Percentiles rank a stretch among this genome's conserved stretches.
phyloP scores from a whole-genome alignment of 768 basidiomycete species.

The Cystobasidium ongulense region DNA sequence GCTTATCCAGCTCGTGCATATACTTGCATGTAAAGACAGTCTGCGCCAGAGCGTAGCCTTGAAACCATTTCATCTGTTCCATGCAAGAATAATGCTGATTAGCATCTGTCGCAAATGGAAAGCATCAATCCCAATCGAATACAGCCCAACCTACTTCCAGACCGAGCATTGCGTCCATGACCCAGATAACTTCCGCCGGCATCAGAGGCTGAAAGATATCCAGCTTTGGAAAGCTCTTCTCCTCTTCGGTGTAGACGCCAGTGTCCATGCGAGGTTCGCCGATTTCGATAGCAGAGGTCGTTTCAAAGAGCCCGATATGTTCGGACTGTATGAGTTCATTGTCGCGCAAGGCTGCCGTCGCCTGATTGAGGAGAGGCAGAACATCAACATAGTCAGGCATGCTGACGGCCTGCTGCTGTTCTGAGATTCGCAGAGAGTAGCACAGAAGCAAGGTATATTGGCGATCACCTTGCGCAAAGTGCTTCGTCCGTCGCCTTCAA shows the following conservation, averaged over 20 bases:
- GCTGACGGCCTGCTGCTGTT: background rate
- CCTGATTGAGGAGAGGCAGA: conserved; percentile 4
- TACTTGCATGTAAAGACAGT: conserved; percentile 14
- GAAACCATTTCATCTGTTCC: conserved; percentile 8
- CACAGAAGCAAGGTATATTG: background rate
- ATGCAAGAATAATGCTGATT: background rate
- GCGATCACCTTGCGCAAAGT: too few relatives aligned
- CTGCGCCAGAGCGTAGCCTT: conserved; percentile 14
- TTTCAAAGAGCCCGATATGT: background rate
- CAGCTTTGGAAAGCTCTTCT: background rate
- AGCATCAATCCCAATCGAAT: background rate
- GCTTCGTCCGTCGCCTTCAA: too few relatives aligned
- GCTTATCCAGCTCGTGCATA: background rate
- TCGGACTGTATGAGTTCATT: conserved; percentile 25
- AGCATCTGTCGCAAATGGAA: background rate
- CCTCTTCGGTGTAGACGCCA: background rate
- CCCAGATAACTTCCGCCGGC: conserved; percentile 15
- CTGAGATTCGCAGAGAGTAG: background rate
- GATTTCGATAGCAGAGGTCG: conserved; percentile 20
- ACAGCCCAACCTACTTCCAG: conserved; percentile 7
- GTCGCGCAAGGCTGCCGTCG: conserved; percentile 4
- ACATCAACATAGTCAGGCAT: conserved; percentile 29
- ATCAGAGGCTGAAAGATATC: conserved; percentile 3
- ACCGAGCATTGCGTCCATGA: conserved; percentile 12
- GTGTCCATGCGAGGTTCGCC: conserved; percentile 25